Evolutionary conservation across 768 basidiomycete species (phyloP).

Genomic region (Goffeauzyma gilvescens): DNA sequence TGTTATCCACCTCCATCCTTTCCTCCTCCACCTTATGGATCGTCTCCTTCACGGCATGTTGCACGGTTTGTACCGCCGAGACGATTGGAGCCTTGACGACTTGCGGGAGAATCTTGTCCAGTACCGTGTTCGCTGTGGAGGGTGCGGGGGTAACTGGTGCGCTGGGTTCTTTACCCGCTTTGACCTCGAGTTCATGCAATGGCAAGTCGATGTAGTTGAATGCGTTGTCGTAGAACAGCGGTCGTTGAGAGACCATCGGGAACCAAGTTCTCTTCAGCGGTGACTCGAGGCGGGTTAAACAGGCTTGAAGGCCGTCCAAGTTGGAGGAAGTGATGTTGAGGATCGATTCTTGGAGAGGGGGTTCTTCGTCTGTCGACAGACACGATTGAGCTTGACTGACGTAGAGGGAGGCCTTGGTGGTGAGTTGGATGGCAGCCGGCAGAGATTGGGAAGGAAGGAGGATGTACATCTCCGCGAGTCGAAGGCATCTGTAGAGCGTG

Average conservation of each 20-base stretch:
- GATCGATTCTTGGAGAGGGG: constrained; percentile 15
- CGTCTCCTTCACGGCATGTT: constrained; percentile 47
- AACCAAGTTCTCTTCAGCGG: constrained; percentile 26
- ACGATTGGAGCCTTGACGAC: constrained; percentile 2
- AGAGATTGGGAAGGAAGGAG: constrained; percentile 26
- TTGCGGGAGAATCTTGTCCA: neutral
- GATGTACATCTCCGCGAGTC: constrained; percentile 55
- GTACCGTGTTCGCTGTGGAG: constrained; percentile 4
- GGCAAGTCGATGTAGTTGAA: constrained; percentile 79
- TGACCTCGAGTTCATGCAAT: constrained; percentile 52
- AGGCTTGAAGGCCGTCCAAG: neutral
- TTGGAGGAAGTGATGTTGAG: constrained; percentile 9
- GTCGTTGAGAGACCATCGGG: constrained; percentile 47
- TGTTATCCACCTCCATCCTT: constrained; percentile 46
- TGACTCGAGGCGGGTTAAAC: neutral
- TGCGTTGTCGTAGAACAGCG: constrained; percentile 81
- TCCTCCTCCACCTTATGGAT: constrained; percentile 52
- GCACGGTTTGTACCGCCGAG: neutral
- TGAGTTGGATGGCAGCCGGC: constrained; percentile 22
- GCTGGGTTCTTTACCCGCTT: constrained; percentile 45
- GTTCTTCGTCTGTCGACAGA: constrained; percentile 10
- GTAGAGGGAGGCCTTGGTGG: constrained; percentile 9
- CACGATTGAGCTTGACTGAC: constrained; percentile 13
- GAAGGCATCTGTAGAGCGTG: constrained; percentile 43
- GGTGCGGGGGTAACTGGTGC: constrained; percentile 10